Evolutionary conservation across 1,284 basidiomycete species (phyloP).

Genomic region (Exobasidium cylindrosporum): DNA sequence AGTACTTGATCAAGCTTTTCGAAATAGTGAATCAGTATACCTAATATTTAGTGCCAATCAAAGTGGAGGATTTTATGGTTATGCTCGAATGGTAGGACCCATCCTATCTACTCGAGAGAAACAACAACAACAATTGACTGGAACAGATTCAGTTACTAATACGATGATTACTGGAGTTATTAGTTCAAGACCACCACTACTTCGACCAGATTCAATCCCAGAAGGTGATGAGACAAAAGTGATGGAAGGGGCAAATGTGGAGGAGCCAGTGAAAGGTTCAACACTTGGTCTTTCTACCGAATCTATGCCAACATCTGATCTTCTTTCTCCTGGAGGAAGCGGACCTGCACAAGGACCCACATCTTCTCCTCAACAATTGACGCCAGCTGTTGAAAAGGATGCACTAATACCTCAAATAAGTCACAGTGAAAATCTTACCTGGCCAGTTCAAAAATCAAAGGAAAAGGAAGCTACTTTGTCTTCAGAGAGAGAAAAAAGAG

Average conservation of each 20-base stretch:
- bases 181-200: not conserved
- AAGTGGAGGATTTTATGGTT: constrained; percentile 62
- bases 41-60: constrained; percentile 90
- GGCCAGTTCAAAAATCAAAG: not conserved
- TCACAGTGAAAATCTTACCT: not conserved
- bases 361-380: constrained; percentile 4
- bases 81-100: constrained; percentile 51
- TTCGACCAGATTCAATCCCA: not conserved
- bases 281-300: not conserved
- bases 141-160: not conserved
- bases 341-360: not conserved
- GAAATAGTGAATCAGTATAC: constrained; percentile 79
- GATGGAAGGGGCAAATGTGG: not conserved
- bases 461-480: not conserved
- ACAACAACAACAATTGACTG: constrained; percentile 15
- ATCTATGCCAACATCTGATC: not conserved
- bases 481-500: not conserved
- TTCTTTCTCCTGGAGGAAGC: not conserved
- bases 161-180: not conserved
- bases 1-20: constrained; percentile 74
- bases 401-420: too few relatives aligned
- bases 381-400: constrained; percentile 1
- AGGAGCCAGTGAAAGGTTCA: not conserved
- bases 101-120: constrained; percentile 18
- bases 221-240: not conserved